Conservation (phyloP, 495 filamentous ascomycete species). For the Bacidia gigantensis region DNA sequence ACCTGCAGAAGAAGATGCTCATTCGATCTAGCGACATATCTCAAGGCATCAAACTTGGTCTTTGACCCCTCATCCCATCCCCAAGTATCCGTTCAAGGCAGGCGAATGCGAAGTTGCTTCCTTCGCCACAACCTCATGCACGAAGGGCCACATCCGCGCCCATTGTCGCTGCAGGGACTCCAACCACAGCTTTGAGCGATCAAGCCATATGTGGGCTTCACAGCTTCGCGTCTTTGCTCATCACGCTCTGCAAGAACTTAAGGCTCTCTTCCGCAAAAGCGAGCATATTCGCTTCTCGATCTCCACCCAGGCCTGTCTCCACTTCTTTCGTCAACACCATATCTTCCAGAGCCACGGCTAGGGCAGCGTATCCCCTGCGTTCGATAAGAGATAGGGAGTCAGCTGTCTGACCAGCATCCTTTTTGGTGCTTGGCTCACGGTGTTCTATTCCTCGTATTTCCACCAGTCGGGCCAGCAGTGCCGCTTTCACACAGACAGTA, state of each 20-base stretch:
- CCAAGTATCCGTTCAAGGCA: neutral
- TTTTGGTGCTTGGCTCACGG: too few species aligned
- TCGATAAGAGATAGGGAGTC: too few species aligned
- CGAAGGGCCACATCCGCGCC: neutral
- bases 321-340: constrained; percentile 38
- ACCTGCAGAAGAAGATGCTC: neutral
- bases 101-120: neutral
- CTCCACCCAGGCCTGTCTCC: constrained; percentile 35
- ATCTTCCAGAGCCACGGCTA: constrained; percentile 38
- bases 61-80: neutral
- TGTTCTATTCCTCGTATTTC: constrained; percentile 39
- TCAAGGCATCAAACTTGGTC: neutral
- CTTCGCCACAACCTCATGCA: neutral
- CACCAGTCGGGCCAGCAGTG: constrained; percentile 48
- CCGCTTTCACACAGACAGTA: constrained; percentile 47
- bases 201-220: too few species aligned
- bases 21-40: neutral
- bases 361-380: constrained; percentile 46
- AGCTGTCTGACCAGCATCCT: too few species aligned
- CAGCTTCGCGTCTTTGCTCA: constrained; percentile 35
- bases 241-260: constrained; percentile 41
- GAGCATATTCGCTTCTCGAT: constrained; percentile 48
- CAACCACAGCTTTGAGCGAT: too few species aligned
- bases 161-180: too few species aligned
- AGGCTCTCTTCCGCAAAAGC: constrained; percentile 43